Evolutionary conservation across 208 protist genomes (phyloP).

Genomic region (Acanthamoeba culbertsoni): DNA sequence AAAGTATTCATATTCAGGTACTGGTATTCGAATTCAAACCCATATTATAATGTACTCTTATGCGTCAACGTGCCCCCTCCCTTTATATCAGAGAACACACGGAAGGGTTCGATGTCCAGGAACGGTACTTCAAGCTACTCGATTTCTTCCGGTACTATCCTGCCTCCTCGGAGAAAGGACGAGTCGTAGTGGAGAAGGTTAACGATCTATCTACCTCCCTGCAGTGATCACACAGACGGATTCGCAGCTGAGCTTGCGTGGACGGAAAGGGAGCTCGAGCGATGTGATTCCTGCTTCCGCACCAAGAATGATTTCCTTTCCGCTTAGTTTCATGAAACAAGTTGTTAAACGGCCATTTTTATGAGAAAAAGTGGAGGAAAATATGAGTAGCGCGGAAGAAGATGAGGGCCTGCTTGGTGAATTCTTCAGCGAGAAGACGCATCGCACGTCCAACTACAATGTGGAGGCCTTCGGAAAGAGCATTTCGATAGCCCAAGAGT

Average conservation of each 20-base stretch:
- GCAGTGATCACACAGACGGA: not conserved
- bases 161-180: not conserved
- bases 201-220: not conserved
- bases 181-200: not conserved
- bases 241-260: not conserved
- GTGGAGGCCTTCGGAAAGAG: not conserved
- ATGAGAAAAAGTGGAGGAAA: not conserved
- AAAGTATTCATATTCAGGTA: not conserved
- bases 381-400: not conserved
- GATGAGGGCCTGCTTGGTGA: not conserved
- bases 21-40: not conserved
- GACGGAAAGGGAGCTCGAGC: not conserved
- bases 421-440: slow-evolving; percentile 16
- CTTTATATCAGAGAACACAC: not conserved
- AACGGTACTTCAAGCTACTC: not conserved
- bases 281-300: too few relatives aligned
- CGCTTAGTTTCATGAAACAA: too few relatives aligned
- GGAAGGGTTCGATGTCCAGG: not conserved
- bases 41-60: not conserved
- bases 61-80: not conserved
- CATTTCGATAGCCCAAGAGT: slow-evolving; percentile 6
- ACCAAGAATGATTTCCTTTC: too few relatives aligned
- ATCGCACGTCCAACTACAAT: not conserved
- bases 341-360: too few relatives aligned
- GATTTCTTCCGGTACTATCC: not conserved